Evolutionary conservation across 208 protist genomes (phyloP).

Genomic region (Strigomonas culicis): DNA sequence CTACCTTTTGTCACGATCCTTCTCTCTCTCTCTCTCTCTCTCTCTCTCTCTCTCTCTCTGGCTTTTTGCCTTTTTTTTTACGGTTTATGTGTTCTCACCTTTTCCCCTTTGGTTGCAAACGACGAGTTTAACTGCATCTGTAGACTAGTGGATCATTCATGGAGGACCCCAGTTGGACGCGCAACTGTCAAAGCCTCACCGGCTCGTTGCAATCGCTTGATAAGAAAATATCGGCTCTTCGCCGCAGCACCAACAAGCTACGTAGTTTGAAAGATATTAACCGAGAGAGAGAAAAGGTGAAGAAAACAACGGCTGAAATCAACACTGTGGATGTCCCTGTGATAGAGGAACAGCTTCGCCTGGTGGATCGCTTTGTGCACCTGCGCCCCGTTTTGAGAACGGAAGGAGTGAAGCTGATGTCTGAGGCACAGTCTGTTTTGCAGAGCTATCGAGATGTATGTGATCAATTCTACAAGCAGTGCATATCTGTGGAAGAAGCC

Average conservation of each 20-base stretch:
- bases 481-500: conserved; percentile 67
- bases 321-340: conserved; percentile 65
- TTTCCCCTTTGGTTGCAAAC: no score
- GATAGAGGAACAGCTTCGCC: conserved; percentile 59
- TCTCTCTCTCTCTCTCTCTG: background rate
- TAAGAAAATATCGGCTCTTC: conserved; percentile 53
- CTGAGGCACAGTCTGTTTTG: conserved; percentile 59
- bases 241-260: conserved; percentile 76
- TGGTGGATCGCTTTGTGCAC: conserved; percentile 74
- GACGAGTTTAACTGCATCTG: no score
- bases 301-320: conserved; percentile 40
- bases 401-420: conserved; percentile 70
- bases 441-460: conserved; percentile 69
- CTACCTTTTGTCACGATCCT: background rate
- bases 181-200: conserved; percentile 62
- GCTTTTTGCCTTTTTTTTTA: no score
- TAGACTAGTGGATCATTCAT: no score
- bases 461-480: conserved; percentile 82
- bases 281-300: conserved; percentile 72
- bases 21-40: background rate
- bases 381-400: conserved; percentile 53
- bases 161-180: conserved; percentile 68
- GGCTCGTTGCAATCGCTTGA: conserved; percentile 58
- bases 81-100: no score
- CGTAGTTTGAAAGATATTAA: conserved; percentile 54